phyloP scores from a whole-genome alignment of 352 stramenopile species.

The Pythium brachiatum region DNA sequence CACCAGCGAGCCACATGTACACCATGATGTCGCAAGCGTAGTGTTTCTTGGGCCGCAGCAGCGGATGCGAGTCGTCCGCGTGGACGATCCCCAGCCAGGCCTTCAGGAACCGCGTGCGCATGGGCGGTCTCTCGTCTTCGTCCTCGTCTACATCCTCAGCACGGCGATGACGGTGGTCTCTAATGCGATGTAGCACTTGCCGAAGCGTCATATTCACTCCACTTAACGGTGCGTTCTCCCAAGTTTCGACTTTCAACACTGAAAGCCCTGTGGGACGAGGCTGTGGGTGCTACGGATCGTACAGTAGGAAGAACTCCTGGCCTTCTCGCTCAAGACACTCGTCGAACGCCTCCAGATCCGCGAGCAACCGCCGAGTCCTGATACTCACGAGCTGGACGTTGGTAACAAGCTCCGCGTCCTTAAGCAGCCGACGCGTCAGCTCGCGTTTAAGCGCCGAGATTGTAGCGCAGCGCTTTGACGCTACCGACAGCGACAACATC shows the following conservation, averaged over 20 bases:
- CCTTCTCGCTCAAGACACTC: constrained; percentile 18
- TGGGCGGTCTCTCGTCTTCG: not conserved
- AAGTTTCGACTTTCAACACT: not conserved
- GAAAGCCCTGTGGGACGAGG: constrained; percentile 15
- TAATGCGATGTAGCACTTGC: constrained; percentile 2
- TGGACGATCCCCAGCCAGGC: constrained; percentile 25
- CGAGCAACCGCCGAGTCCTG: constrained; percentile 17
- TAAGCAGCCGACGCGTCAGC: constrained; percentile 14
- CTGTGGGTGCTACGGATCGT: constrained; percentile 16
- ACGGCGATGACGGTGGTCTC: not conserved
- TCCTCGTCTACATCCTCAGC: not conserved
- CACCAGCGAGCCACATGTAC: not conserved
- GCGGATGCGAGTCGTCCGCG: constrained; percentile 21
- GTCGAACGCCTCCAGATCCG: constrained; percentile 21
- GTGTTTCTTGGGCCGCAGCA: constrained; percentile 19
- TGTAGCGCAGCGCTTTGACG: constrained; percentile 2
- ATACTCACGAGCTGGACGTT: constrained; percentile 24
- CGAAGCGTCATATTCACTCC: constrained; percentile 10
- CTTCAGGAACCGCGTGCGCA: constrained; percentile 20
- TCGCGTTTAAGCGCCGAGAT: constrained; percentile 23
- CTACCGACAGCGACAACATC: constrained; percentile 8
- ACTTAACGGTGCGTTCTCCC: not conserved
- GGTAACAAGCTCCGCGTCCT: constrained; percentile 14
- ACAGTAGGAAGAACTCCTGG: constrained; percentile 22
- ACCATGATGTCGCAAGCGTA: constrained; percentile 14